These are phyloP conservation scores for Macadamia integrifolia DNA, from an alignment of 164 flowering plant species.

Conservation along the genomic window DNA sequence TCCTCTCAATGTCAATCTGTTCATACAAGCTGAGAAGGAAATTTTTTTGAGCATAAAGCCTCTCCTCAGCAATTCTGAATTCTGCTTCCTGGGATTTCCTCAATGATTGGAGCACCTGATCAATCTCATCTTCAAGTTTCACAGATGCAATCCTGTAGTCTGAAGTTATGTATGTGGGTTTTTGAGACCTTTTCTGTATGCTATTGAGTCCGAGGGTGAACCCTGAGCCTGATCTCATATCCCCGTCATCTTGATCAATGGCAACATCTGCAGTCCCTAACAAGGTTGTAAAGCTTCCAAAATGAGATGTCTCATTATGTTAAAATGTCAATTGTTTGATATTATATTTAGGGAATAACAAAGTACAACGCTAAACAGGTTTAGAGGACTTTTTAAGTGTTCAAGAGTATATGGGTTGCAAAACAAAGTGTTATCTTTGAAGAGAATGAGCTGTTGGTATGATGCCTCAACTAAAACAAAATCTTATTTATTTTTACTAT, in stretches of 20 bases:
- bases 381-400: too few species aligned
- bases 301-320: constrained; percentile 3
- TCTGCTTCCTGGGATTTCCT: constrained; percentile 61
- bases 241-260: background rate
- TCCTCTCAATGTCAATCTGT: constrained; percentile 49
- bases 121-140: constrained; percentile 48
- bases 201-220: background rate
- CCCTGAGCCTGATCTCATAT: background rate
- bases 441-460: too few species aligned
- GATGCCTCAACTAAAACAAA: too few species aligned
- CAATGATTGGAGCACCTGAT: constrained; percentile 45
- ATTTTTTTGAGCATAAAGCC: constrained; percentile 49
- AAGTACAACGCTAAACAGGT: too few species aligned
- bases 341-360: too few species aligned
- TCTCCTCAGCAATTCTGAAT: constrained; percentile 53
- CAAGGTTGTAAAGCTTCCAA: background rate
- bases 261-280: background rate
- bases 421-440: too few species aligned
- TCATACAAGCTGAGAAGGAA: constrained; percentile 38
- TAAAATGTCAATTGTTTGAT: background rate
- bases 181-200: constrained; percentile 2
- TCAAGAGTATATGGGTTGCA: too few species aligned
- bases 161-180: constrained; percentile 12
- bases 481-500: too few species aligned
- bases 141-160: constrained; percentile 22